Evolutionary conservation across 2,329 filamentous ascomycete genomes (phyloP), one percentile per base, ranked within the genome.

Genomic region (Neurospora sp.): DNA sequence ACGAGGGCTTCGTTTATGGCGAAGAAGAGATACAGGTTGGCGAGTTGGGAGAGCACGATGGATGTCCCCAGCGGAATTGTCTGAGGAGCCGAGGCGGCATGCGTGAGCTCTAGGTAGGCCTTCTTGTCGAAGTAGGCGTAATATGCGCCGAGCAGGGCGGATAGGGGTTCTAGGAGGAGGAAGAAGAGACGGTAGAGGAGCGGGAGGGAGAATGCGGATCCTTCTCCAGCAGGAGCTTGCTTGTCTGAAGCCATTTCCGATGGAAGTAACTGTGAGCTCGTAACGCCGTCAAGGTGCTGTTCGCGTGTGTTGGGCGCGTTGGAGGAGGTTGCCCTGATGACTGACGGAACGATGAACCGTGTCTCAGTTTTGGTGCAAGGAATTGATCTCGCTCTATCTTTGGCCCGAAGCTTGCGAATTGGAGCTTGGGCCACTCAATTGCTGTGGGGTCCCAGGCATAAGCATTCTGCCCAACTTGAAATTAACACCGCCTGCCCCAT

Each of bases 11-110:
- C 91, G 80, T 91, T 93, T 76, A 95, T 80, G 69, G 90, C 88
- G 79, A 94, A 92, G 70, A 92, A 86, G 46, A 94, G 79, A 80
- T 94, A 95, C 72, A 94, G 83, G 79, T 93, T 94, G 62, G 90
- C 90, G 39, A 95, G 85, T 80, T 95, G 92, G 19, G 89, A 88
- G 75, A 94, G 83, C 52, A 88, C 88, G 71, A 93, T 87, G 10
- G 87, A 85, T 1, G 90, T 91, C 52, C 84, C 85, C 42, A 85
- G 80, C 1, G 90, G 87, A 7, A 90, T 78, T 3, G 52, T 17
- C 15, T 81, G 73, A 70, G 85, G 79, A 2, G 85, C 82, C 8
- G 87, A 85, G 3, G 82, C 75, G 38, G 85, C 81, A 76, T 91
- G 82, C 3, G 28, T 92, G 68, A 93, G 82, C 6, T 80, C 72